Conservation (phyloP, 2,329 filamentous ascomycete species). For the Lojkania enalia region DNA sequence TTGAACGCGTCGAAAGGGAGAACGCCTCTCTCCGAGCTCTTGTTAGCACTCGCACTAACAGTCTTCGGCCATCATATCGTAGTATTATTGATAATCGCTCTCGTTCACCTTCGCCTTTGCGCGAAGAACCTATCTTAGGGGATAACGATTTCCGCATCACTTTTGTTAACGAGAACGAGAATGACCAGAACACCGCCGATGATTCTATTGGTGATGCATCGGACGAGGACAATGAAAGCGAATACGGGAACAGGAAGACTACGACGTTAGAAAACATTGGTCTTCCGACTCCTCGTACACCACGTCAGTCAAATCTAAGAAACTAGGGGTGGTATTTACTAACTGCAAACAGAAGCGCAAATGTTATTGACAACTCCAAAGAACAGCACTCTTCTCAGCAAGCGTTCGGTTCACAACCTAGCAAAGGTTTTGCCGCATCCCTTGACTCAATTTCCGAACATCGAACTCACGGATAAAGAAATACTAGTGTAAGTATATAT, state of each 20-base stretch:
- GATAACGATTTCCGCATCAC: neutral
- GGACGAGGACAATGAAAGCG: neutral
- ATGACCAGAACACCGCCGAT: neutral
- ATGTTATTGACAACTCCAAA: constrained; percentile 9
- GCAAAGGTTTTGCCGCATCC: constrained; percentile 19
- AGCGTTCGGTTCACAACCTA: constrained; percentile 26
- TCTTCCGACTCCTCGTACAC: neutral
- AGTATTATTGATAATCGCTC: neutral
- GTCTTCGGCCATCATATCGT: neutral
- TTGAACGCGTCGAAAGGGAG: neutral
- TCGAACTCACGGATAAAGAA: constrained; percentile 35
- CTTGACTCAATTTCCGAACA: constrained; percentile 17
- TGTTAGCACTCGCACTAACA: neutral
- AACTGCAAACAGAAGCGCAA: neutral
- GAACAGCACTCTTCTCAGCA: constrained; percentile 11
- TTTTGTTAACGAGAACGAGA: neutral
- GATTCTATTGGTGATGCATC: neutral
- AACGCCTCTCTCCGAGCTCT: neutral
- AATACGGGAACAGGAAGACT: too few relatives aligned
- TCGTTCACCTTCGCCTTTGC: neutral
- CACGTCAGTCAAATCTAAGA: neutral
- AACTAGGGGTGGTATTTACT: neutral
- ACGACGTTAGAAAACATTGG: too few relatives aligned
- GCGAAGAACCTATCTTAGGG: neutral
- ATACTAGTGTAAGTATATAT: constrained; percentile 24